These are phyloP conservation scores for Bjerkandera adusta DNA, from an alignment of 1,284 basidiomycete species.

Conservation along the genomic window DNA sequence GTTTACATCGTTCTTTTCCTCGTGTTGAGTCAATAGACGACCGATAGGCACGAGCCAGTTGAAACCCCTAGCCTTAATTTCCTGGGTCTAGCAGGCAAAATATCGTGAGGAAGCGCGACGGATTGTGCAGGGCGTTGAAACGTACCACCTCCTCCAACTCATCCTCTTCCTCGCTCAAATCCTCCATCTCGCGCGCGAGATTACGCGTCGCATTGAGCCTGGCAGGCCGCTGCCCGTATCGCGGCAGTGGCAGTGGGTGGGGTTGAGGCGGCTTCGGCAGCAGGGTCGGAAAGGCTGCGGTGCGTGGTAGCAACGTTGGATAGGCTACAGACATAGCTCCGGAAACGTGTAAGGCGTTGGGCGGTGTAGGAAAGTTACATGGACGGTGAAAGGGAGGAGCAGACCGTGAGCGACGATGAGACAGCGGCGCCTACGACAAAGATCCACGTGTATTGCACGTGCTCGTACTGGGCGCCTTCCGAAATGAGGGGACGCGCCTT, in stretches of 20 bases:
- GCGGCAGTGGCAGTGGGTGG: conserved; percentile 59
- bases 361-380: too few relatives aligned
- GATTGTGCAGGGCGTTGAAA: too few relatives aligned
- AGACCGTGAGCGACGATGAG: too few relatives aligned
- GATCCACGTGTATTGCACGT: too few relatives aligned
- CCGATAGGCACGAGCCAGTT: conserved; percentile 73
- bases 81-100: conserved; percentile 42
- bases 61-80: conserved; percentile 64
- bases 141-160: conserved; percentile 72
- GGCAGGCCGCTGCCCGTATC: conserved; percentile 44
- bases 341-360: neutral
- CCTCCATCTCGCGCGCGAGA: conserved; percentile 77
- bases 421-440: too few relatives aligned
- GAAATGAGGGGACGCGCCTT: too few relatives aligned
- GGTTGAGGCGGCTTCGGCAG: conserved; percentile 66
- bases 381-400: too few relatives aligned
- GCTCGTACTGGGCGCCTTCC: too few relatives aligned
- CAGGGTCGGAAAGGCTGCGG: conserved; percentile 58
- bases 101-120: neutral
- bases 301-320: conserved; percentile 66
- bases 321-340: conserved; percentile 52
- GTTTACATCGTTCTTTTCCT: conserved; percentile 78
- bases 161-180: conserved; percentile 82
- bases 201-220: conserved; percentile 63
- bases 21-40: conserved; percentile 65